A percentile compares a stretch with the other conserved stretches of the same genome.
Evolutionary conservation across 2,329 filamentous ascomycete genomes (phyloP).

Genomic region (Stagonosporopsis cucurbitacearum): DNA sequence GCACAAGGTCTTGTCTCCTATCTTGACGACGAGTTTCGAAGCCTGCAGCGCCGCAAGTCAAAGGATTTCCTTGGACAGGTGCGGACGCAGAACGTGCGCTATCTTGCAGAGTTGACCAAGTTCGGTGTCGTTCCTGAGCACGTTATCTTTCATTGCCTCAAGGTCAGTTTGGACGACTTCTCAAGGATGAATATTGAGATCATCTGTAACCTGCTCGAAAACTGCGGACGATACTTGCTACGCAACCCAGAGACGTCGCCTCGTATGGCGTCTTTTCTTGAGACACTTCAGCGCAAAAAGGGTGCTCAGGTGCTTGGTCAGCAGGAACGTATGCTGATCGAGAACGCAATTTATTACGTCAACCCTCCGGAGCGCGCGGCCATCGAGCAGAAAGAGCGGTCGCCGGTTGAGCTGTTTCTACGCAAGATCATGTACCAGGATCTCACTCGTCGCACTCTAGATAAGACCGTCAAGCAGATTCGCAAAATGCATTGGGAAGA

Average conservation of each 20-base stretch:
- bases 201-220: constrained; percentile 93
- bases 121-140: constrained; percentile 98
- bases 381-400: constrained; percentile 95
- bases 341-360: constrained; percentile 98
- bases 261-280: constrained; percentile 90
- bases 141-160: constrained; percentile 98
- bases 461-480: constrained; percentile 92
- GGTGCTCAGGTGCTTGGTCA: constrained; percentile 92
- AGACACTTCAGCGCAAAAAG: constrained; percentile 96
- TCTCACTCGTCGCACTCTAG: constrained; percentile 91
- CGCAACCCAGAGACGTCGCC: constrained; percentile 92
- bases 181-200: constrained; percentile 99
- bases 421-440: constrained; percentile 92
- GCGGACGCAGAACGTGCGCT: constrained; percentile 92
- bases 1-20: constrained; percentile 89
- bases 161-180: constrained; percentile 96
- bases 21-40: constrained; percentile 95
- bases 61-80: constrained; percentile 97
- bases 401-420: constrained; percentile 89
- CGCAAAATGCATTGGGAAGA: constrained; percentile 98
- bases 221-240: constrained; percentile 91
- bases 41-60: constrained; percentile 92
- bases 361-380: constrained; percentile 92
- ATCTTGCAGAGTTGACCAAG: constrained; percentile 95
- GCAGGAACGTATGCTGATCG: constrained; percentile 96